These are phyloP conservation scores for Trametes hirsuta DNA, from an alignment of 1,284 basidiomycete species.

Conservation along the genomic window DNA sequence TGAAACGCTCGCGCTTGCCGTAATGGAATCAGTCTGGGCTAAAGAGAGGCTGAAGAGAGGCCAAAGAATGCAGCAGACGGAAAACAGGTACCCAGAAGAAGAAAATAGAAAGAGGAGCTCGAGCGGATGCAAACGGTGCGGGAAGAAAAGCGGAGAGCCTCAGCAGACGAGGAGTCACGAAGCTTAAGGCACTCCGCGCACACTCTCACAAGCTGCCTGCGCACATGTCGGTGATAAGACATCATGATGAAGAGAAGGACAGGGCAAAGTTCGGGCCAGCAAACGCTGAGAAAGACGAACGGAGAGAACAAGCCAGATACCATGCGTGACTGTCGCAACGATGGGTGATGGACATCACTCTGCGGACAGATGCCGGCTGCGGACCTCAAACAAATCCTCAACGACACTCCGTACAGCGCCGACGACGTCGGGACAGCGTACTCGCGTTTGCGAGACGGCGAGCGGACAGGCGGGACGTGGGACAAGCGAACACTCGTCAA, in stretches of 20 bases:
- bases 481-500: not conserved
- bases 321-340: slow-evolving; percentile 21
- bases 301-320: slow-evolving; percentile 1
- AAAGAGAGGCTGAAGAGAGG: not conserved
- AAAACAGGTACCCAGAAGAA: not conserved
- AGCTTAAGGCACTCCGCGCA: not conserved
- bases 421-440: slow-evolving; percentile 4
- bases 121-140: not conserved
- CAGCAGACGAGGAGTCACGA: not conserved
- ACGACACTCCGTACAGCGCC: not conserved
- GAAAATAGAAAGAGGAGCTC: not conserved
- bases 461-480: not conserved
- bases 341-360: slow-evolving; percentile 21
- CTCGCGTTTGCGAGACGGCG: not conserved
- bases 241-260: slow-evolving; percentile 23
- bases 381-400: slow-evolving; percentile 9
- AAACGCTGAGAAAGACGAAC: slow-evolving; percentile 16
- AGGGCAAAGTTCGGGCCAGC: not conserved
- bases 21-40: not conserved
- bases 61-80: not conserved
- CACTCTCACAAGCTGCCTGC: not conserved
- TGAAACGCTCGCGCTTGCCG: not conserved
- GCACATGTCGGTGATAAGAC: slow-evolving; percentile 8
- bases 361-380: slow-evolving; percentile 20
- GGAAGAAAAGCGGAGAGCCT: not conserved